These are phyloP conservation scores for Colletotrichum sp. DNA, from an alignment of 2,329 filamentous ascomycete species.

Conservation along the genomic window DNA sequence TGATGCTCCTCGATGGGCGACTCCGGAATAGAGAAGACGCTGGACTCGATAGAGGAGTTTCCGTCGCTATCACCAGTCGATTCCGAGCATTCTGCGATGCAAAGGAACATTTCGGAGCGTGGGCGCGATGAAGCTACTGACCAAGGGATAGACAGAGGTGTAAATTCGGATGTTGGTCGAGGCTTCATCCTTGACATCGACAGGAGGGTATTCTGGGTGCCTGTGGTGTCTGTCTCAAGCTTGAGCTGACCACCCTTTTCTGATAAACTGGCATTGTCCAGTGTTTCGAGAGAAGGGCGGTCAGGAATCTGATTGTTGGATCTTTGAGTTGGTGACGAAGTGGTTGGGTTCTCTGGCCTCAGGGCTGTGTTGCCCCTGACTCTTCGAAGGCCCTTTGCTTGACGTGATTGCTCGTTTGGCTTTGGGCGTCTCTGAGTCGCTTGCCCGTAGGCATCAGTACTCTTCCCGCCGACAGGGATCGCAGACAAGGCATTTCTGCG, in stretches of 20 bases:
- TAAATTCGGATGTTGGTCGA: background rate
- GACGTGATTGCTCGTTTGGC: background rate
- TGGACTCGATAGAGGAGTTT: background rate
- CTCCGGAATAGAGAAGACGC: constrained; percentile 1
- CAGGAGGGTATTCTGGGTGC: background rate
- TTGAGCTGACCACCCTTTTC: background rate
- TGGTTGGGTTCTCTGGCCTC: background rate
- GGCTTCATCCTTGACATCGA: background rate
- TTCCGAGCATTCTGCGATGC: background rate
- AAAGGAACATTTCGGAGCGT: background rate
- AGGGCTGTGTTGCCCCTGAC: background rate
- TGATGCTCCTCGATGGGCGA: background rate
- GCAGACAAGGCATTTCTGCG: background rate
- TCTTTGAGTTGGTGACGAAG: background rate
- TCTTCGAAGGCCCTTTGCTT: background rate
- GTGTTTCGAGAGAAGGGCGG: too few species aligned
- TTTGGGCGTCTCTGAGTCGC: background rate
- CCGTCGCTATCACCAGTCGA: background rate
- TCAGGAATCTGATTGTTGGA: background rate
- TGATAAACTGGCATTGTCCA: background rate
- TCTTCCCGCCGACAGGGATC: background rate
- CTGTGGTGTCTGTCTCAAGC: background rate
- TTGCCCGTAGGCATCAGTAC: too few species aligned
- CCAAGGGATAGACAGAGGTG: background rate
- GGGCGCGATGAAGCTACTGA: background rate